These are phyloP conservation scores for Bipolaris cookei DNA, from an alignment of 2,329 filamentous ascomycete genomes.

Conservation along the genomic window DNA sequence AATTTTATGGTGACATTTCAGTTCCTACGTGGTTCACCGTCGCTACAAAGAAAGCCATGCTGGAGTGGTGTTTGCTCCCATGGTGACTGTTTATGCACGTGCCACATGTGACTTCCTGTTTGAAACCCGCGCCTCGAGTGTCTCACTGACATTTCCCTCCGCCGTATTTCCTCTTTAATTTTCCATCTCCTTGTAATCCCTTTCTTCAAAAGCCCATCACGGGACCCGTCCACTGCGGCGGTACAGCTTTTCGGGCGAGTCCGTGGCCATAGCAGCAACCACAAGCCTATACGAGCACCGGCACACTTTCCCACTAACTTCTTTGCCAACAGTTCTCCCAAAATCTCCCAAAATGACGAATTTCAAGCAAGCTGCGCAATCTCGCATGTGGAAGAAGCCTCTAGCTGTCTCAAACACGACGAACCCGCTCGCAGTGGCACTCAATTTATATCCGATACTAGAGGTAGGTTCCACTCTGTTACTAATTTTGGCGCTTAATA, in stretches of 20 bases:
- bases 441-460: constrained; percentile 14
- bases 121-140: neutral
- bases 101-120: constrained; percentile 6
- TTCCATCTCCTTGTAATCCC: neutral
- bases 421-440: neutral
- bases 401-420: constrained; percentile 5
- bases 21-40: neutral
- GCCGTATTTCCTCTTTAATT: neutral
- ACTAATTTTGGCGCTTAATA: neutral
- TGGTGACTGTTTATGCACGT: constrained; percentile 11
- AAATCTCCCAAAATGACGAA: neutral
- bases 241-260: neutral
- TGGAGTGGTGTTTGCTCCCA: neutral
- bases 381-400: constrained; percentile 9
- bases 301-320: neutral
- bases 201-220: neutral
- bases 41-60: neutral
- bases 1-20: too few species aligned
- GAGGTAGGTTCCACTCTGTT: constrained; percentile 5
- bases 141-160: neutral
- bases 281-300: too few species aligned
- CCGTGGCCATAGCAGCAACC: neutral
- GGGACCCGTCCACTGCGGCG: neutral
- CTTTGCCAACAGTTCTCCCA: neutral
- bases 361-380: neutral